A percentile compares a stretch with the other conserved stretches of the same genome.
Evolutionary conservation across 179 eudicot genomes (phyloP).

Genomic region (Gypsophila paniculata): DNA sequence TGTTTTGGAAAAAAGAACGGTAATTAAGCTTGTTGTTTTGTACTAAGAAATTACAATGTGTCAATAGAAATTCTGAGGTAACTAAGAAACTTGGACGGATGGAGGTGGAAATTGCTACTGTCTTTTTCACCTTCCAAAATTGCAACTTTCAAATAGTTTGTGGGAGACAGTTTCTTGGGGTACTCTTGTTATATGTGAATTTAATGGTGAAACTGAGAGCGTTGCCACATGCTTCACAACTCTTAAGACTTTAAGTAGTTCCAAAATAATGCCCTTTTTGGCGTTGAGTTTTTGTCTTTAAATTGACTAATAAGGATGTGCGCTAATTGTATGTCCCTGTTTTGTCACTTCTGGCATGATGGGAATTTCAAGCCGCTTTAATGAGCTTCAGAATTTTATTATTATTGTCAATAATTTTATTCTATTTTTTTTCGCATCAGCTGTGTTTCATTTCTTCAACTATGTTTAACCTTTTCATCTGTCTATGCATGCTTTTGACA

Average conservation of each 20-base stretch:
- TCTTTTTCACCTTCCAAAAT: too few relatives aligned
- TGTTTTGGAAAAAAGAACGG: conserved; percentile 68
- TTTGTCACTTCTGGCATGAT: not conserved
- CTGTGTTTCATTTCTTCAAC: not conserved
- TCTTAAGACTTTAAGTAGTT: too few relatives aligned
- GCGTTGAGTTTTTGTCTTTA: not conserved
- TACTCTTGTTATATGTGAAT: too few relatives aligned
- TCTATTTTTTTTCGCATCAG: not conserved
- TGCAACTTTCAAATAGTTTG: too few relatives aligned
- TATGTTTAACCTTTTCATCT: not conserved
- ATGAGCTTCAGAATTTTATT: not conserved
- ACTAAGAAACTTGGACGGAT: not conserved
- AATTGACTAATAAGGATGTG: not conserved
- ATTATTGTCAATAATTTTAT: not conserved
- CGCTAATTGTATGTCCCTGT: not conserved
- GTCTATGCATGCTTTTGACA: not conserved
- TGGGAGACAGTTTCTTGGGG: too few relatives aligned
- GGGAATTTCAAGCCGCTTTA: conserved; percentile 7
- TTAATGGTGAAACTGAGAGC: too few relatives aligned
- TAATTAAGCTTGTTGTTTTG: conserved; percentile 24
- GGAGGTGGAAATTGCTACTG: too few relatives aligned
- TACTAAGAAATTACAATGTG: not conserved
- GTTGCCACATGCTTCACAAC: too few relatives aligned
- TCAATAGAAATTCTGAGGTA: too few relatives aligned
- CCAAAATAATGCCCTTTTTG: not conserved